phyloP scores from a whole-genome alignment of 2,329 filamentous ascomycete species.

The Madurella mycetomatis region DNA sequence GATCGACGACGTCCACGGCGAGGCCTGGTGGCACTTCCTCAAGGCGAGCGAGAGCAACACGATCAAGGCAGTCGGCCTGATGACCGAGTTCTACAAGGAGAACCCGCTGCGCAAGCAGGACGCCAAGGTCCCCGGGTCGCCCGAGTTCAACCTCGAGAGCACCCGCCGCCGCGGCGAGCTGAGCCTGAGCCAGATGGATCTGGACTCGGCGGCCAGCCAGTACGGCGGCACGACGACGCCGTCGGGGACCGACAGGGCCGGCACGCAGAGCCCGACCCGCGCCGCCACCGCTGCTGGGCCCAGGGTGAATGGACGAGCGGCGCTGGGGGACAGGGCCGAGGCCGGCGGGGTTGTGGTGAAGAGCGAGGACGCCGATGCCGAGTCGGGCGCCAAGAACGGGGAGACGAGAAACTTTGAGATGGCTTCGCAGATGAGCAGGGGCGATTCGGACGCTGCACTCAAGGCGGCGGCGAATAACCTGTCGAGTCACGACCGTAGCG shows the following conservation, averaged over 20 bases:
- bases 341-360: not conserved
- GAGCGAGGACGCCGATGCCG: not conserved
- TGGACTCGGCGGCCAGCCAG: slow-evolving; percentile 39
- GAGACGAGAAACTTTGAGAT: slow-evolving; percentile 4
- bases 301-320: slow-evolving; percentile 6
- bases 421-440: slow-evolving; percentile 18
- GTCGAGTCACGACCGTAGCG: slow-evolving; percentile 22
- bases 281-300: too few species aligned
- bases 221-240: slow-evolving; percentile 50
- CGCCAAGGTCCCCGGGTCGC: slow-evolving; percentile 47
- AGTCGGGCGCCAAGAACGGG: not conserved
- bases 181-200: slow-evolving; percentile 38
- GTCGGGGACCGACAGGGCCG: slow-evolving; percentile 42
- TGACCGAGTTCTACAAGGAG: slow-evolving; percentile 64
- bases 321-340: not conserved
- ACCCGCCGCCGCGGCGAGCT: slow-evolving; percentile 48
- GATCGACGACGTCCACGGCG: slow-evolving; percentile 72
- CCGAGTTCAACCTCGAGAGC: slow-evolving; percentile 52
- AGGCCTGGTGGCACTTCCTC: slow-evolving; percentile 83
- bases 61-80: slow-evolving; percentile 66
- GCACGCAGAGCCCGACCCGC: slow-evolving; percentile 44
- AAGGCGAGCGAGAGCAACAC: slow-evolving; percentile 68
- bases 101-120: slow-evolving; percentile 59
- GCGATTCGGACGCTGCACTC: slow-evolving; percentile 32
- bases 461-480: slow-evolving; percentile 33